A percentile compares a stretch with the other conserved stretches of the same genome.
phyloP scores from a whole-genome alignment of 441 rosid genomes.

The Sinapis alba region DNA sequence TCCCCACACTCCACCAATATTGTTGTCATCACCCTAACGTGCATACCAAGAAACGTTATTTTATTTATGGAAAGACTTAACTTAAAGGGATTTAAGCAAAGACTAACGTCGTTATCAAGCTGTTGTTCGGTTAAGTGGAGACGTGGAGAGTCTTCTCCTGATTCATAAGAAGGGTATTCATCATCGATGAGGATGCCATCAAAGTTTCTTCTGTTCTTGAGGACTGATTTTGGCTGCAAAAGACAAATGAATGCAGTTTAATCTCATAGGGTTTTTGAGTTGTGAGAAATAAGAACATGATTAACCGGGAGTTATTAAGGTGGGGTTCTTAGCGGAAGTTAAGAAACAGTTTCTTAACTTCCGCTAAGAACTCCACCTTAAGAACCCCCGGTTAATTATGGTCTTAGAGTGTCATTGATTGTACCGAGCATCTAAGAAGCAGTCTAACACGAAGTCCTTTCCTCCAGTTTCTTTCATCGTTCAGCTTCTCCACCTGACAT shows the following conservation, averaged over 20 bases:
- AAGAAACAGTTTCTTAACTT: no score
- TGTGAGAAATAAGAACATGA: no score
- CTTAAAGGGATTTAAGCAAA: not conserved
- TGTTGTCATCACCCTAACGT: constrained; percentile 60
- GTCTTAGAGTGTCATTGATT: not conserved
- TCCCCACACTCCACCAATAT: constrained; percentile 46
- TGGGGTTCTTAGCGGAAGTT: no score
- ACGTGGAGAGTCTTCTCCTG: constrained; percentile 51
- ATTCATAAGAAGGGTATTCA: constrained; percentile 44
- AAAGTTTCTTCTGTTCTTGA: constrained; percentile 69
- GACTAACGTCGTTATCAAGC: not conserved
- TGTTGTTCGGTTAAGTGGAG: constrained; percentile 46
- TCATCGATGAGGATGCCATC: constrained; percentile 67
- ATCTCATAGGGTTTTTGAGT: not conserved
- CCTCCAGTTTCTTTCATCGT: constrained; percentile 94
- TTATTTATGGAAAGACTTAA: not conserved
- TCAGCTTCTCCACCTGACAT: constrained; percentile 73
- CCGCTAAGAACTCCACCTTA: no score
- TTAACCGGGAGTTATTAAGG: no score
- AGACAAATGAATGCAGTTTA: not conserved
- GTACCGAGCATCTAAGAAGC: constrained; percentile 88
- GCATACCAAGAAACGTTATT: not conserved
- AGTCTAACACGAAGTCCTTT: constrained; percentile 93
- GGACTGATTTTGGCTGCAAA: constrained; percentile 88
- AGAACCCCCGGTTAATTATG: no score